phyloP scores from a whole-genome alignment of 2,329 filamentous ascomycete species.

The Penicillium occitanis region DNA sequence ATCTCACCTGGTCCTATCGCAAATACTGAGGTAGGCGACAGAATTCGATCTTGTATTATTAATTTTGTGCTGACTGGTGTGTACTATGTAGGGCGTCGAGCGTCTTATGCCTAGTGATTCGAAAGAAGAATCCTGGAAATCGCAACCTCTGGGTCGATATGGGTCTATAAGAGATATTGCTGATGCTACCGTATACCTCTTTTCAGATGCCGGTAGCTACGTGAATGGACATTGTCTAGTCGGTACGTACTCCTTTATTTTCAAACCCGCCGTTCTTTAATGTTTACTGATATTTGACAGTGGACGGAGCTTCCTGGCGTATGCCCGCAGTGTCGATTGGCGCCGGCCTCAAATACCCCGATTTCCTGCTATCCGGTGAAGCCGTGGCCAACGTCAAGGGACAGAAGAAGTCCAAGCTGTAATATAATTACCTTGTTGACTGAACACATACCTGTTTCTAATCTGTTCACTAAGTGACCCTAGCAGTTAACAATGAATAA shows the following conservation, averaged over 20 bases:
- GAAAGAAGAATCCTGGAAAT: slow-evolving; percentile 47
- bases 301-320: slow-evolving; percentile 46
- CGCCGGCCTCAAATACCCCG: slow-evolving; percentile 54
- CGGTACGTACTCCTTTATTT: slow-evolving; percentile 35
- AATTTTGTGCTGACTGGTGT: background rate
- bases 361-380: slow-evolving; percentile 57
- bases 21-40: slow-evolving; percentile 63
- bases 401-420: slow-evolving; percentile 58
- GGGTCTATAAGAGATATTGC: slow-evolving; percentile 85
- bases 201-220: slow-evolving; percentile 81
- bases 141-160: slow-evolving; percentile 71
- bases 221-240: slow-evolving; percentile 81
- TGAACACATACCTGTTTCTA: too few species aligned
- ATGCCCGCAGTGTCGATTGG: slow-evolving; percentile 35
- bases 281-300: slow-evolving; percentile 25
- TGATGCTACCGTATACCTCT: slow-evolving; percentile 86
- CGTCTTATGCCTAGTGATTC: slow-evolving; percentile 58
- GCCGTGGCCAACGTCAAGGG: slow-evolving; percentile 59
- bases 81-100: slow-evolving; percentile 57
- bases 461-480: too few species aligned
- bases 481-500: background rate
- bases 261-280: background rate
- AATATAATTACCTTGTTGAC: background rate
- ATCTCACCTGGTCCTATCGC: slow-evolving; percentile 84
- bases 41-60: background rate